A percentile compares a stretch with the other conserved stretches of the same genome.
Evolutionary conservation across 139 green algal genomes (phyloP).

Genomic region (Micromonas pusilla): DNA sequence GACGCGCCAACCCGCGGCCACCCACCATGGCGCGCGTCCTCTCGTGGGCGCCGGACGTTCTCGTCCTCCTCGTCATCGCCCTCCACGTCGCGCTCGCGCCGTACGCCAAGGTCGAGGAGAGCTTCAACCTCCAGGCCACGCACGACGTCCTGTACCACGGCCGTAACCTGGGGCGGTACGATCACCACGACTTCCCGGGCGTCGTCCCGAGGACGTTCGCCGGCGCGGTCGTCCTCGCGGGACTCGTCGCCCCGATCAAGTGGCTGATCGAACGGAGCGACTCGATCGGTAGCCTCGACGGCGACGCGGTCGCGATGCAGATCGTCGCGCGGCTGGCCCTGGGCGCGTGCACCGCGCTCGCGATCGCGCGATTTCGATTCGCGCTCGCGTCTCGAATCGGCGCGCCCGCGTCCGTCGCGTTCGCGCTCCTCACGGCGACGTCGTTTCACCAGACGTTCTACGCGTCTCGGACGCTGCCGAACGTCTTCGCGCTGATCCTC

Average conservation of each 20-base stretch:
- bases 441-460: constrained; percentile 88
- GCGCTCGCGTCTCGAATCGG: not conserved
- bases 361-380: constrained; percentile 3
- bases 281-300: too few species aligned
- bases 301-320: too few species aligned
- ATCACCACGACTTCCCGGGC: constrained; percentile 73
- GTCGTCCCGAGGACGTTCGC: constrained; percentile 75
- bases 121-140: constrained; percentile 59
- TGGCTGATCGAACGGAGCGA: too few species aligned
- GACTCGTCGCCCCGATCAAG: not conserved
- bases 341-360: not conserved
- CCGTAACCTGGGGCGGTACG: constrained; percentile 47
- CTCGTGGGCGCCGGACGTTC: constrained; percentile 5
- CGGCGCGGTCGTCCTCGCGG: constrained; percentile 24
- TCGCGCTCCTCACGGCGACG: not conserved
- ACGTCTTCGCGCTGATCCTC: constrained; percentile 58
- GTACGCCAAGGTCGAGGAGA: constrained; percentile 83
- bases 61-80: constrained; percentile 24
- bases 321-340: constrained; percentile 4
- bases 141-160: constrained; percentile 61
- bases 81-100: constrained; percentile 42
- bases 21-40: too few species aligned
- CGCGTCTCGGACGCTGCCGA: constrained; percentile 61
- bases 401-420: not conserved
- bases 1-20: too few species aligned